Conservation (phyloP, 805 yeast species). For the Saccharomycopsis sp. region DNA sequence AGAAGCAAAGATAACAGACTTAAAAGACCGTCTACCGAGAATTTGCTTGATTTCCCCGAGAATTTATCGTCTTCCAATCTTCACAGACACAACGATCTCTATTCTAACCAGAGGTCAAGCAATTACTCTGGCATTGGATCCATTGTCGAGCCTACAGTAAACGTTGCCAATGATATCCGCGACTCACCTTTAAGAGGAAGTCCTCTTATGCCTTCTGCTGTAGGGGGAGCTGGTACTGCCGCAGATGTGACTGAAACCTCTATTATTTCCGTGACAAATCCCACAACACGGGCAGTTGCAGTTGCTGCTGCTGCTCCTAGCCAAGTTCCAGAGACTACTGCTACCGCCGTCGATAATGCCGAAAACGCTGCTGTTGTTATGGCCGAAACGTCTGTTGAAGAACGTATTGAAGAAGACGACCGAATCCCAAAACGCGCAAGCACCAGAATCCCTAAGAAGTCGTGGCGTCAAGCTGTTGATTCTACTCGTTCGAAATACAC, state of each 20-base stretch:
- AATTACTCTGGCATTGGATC: background rate
- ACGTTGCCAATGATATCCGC: background rate
- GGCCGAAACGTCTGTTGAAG: conserved; percentile 27
- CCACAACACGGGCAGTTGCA: background rate
- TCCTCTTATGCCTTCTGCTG: background rate
- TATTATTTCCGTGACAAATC: background rate
- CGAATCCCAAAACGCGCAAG: background rate
- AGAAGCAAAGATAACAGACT: background rate
- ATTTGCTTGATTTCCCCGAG: conserved; percentile 12
- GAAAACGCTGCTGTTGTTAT: conserved; percentile 21
- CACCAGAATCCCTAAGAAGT: conserved; percentile 35
- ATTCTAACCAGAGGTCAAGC: background rate
- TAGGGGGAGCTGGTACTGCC: background rate
- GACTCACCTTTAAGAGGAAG: background rate
- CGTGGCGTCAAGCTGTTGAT: conserved; percentile 49
- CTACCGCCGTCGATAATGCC: background rate
- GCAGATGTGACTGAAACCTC: background rate
- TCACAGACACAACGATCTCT: background rate
- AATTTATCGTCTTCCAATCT: conserved; percentile 10
- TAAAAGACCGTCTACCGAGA: conserved; percentile 8
- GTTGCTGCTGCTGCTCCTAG: conserved; percentile 29
- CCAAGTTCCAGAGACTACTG: conserved; percentile 23
- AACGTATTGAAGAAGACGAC: no score
- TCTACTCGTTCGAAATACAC: conserved; percentile 21
- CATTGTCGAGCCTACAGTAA: background rate